A percentile compares a stretch with the other conserved stretches of the same genome.
Evolutionary conservation across 1,284 basidiomycete genomes (phyloP).

Genomic region (Moniliella sp.): DNA sequence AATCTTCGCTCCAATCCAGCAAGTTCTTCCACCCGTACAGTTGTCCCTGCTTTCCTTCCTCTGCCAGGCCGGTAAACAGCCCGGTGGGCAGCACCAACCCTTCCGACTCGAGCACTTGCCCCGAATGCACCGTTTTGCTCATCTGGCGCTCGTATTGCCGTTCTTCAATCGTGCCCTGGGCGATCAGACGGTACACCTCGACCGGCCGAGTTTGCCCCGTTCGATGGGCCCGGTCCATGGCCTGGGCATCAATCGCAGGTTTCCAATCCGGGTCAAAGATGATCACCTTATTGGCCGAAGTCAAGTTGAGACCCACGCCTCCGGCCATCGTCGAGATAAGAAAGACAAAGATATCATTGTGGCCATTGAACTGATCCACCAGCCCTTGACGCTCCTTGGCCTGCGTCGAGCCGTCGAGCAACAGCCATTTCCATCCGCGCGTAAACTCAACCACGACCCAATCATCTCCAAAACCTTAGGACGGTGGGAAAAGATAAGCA

Average conservation of each 20-base stretch:
- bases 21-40: not conserved
- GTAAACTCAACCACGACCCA: conserved; percentile 49
- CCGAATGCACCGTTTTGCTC: conserved; percentile 74
- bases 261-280: conserved; percentile 58
- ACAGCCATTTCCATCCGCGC: too few species aligned
- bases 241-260: conserved; percentile 70
- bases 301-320: conserved; percentile 65
- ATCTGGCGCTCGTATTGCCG: conserved; percentile 56
- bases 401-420: conserved; percentile 47
- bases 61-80: too few species aligned
- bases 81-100: too few species aligned
- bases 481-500: conserved; percentile 51
- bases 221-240: conserved; percentile 55
- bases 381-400: conserved; percentile 37
- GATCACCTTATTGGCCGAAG: conserved; percentile 68
- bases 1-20: not conserved
- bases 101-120: too few species aligned
- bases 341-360: conserved; percentile 52
- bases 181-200: conserved; percentile 15
- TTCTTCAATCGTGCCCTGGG: conserved; percentile 22
- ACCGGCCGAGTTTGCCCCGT: conserved; percentile 26
- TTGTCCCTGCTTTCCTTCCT: not conserved
- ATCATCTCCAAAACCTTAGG: conserved; percentile 60
- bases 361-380: conserved; percentile 58
- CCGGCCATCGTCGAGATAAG: conserved; percentile 58